Evolutionary conservation across 2,329 filamentous ascomycete genomes (phyloP).

Genomic region (Sporothrix curviconia): DNA sequence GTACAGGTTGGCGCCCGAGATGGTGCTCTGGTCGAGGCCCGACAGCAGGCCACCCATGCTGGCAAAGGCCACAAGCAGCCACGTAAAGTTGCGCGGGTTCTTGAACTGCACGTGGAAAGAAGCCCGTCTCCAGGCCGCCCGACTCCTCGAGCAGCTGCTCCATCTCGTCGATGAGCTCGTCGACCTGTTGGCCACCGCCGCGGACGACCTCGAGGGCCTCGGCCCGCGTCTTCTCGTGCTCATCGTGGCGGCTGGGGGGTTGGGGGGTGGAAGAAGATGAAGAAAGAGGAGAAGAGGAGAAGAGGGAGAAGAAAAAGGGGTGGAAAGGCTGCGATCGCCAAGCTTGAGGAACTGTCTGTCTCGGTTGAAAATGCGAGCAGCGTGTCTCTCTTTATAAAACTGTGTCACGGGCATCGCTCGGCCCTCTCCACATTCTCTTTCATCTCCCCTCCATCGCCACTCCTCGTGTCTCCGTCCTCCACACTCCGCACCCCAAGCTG

Average conservation of each 20-base stretch:
- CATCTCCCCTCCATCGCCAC: not conserved
- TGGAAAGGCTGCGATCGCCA: not conserved
- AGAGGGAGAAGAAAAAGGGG: not conserved
- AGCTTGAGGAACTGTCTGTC: not conserved
- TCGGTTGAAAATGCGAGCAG: not conserved
- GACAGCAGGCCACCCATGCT: conserved; percentile 68
- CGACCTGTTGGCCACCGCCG: conserved; percentile 7
- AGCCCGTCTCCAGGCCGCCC: conserved; percentile 11
- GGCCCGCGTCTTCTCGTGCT: conserved; percentile 2
- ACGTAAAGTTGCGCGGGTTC: conserved; percentile 52
- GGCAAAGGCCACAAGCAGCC: conserved; percentile 62
- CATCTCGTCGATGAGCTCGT: conserved; percentile 16
- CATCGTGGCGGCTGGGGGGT: not conserved
- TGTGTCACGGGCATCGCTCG: not conserved
- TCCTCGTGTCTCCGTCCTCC: not conserved
- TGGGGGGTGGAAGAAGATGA: not conserved
- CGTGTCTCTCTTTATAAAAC: not conserved
- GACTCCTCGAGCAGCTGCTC: conserved; percentile 11
- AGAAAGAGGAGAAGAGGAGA: not conserved
- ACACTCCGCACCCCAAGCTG: not conserved
- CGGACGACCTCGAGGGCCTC: conserved; percentile 6
- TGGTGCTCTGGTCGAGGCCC: conserved; percentile 66
- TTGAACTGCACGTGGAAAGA: conserved; percentile 35
- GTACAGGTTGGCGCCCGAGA: conserved; percentile 63
- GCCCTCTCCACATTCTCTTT: not conserved